Conservation (phyloP, 1,284 basidiomycete species). For the Cystodermella granulosa region DNA sequence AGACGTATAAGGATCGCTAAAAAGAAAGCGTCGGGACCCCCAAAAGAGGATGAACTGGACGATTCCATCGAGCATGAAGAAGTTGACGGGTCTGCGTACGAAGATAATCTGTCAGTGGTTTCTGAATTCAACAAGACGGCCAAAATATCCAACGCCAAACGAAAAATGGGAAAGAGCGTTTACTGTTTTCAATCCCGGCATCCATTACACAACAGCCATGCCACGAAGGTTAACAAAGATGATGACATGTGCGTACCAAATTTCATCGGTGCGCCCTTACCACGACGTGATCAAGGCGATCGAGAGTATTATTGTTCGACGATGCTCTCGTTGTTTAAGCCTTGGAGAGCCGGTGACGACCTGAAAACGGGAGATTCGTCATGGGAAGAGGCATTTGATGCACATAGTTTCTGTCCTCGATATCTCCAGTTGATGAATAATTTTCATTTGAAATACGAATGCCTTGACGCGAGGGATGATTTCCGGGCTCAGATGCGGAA, state of each 20-base stretch:
- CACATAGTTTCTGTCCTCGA: slow-evolving; percentile 11
- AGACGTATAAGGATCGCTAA: slow-evolving; percentile 3
- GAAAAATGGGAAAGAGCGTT: no score
- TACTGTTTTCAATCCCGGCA: no score
- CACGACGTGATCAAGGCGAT: slow-evolving; percentile 21
- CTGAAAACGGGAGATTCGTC: slow-evolving; percentile 11
- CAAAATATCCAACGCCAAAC: no score
- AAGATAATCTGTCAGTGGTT: no score
- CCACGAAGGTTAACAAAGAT: slow-evolving; percentile 2
- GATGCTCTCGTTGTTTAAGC: slow-evolving; percentile 29
- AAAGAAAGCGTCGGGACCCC: no score
- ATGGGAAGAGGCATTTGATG: slow-evolving; percentile 22
- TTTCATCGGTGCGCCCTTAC: slow-evolving; percentile 19
- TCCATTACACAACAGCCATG: slow-evolving; percentile 12
- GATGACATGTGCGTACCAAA: slow-evolving; percentile 10
- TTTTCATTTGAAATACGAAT: slow-evolving; percentile 22
- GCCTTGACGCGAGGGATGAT: no score
- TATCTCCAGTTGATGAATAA: slow-evolving; percentile 19
- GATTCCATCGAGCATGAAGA: no score
- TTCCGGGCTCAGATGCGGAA: slow-evolving; percentile 7
- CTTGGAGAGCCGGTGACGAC: slow-evolving; percentile 17
- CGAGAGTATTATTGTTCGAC: slow-evolving; percentile 25
- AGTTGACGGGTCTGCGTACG: no score
- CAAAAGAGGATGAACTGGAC: no score
- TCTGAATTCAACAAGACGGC: no score